Base-by-base conservation (phyloP, 2,329 filamentous ascomycete species). In the Pseudopithomyces chartarum region DNA sequence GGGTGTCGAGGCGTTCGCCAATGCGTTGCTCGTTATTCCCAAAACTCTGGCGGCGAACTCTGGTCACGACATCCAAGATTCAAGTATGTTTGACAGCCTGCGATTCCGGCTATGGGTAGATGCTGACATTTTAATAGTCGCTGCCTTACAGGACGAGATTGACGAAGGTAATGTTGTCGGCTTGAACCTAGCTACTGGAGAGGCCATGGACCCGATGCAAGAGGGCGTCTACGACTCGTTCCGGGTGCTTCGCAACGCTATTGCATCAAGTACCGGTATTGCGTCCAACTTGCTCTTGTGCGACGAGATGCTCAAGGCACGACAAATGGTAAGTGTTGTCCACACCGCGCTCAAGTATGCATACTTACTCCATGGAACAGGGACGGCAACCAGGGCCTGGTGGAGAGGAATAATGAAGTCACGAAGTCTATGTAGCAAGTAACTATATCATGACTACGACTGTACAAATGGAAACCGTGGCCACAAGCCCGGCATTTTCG, bases 11-110 rank as follows among this genome's bases (percentile, higher is more conserved):
- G 95, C 95, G 7, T 99, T 99, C 76, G 91, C 95, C 7, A 94
- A 99, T 78, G 94, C 95, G 52, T 84, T 99, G 44, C 84, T 99
- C 60, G 84, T 99, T 69, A 98, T 99, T 71, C 95, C 95, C 70
- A 99, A 99, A 86, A 98, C 93, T 2, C 84, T 99, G 62, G 95
- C 95, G 44, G 92, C 93, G 64, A 99, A 99, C 74, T 92, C 92
- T 51, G 95, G 95, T 58, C 93, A 97, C 69, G 95, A 99, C 73
- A 91, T 99, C 60, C 95, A 99, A 79, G 95, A 99, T 80, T 89
- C 92, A 64, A 82, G 91, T 94, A 84, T 84, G 90, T 87, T 13
- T 7, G 20, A 20, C 7, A 10, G 5, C 34, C 1, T 44, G 20
- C 51, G 6, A 3, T 22, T 40, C 59, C 50, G 64, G 29, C 59